Base-by-base conservation (phyloP, 768 basidiomycete species). In the Boletus rubroflammeus region DNA sequence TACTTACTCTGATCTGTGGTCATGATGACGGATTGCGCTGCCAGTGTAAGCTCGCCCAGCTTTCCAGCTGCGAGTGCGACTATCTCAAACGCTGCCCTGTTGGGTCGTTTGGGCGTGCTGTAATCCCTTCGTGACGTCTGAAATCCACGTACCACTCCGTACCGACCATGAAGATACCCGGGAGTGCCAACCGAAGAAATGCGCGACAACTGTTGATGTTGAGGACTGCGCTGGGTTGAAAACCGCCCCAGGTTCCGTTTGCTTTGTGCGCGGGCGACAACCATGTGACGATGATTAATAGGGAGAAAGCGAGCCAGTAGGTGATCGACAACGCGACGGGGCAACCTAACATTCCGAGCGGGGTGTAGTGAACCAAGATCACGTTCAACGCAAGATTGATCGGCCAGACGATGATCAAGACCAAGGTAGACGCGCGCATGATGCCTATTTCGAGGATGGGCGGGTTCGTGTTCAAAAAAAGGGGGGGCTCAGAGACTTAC, bases 41-140 rank as follows among this genome's bases (percentile, higher is more conserved):
- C 86, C 34, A 90, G 76, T 1, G 86, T 73, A 31, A 86, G 65
- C n/a, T 77, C 64, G 7, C 88, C 88, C 4, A 91, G 74, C 19
- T 81, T 76, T 5, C 87, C 89, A 3, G 89, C 89, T 17, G 86
- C 85, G 23, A 91, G 72, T 5, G 89, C 86, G 11, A 90, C 88
- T 36, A 90, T 88, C 64, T 91, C 89, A 59, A 90, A 91, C 0
- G 88, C 85, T 41, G 84, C 85, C 88, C 88, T 88, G 38, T 54
- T 41, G 29, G 3, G 43, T 56, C 40, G 40, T 54, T 34, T n/a
- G 31, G 36, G 34, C 44, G 8, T n/a, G 4, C n/a, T 25, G 25
- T 11, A 34, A 13, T 6, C 32, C 14, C 45, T 4, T 13, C 2
- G 19, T 15, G 32, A 29, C 28, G 25, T 50, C 26, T 32, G 36